Conservation (phyloP, 2,329 filamentous ascomycete species). For the Westerdykella sp. region DNA sequence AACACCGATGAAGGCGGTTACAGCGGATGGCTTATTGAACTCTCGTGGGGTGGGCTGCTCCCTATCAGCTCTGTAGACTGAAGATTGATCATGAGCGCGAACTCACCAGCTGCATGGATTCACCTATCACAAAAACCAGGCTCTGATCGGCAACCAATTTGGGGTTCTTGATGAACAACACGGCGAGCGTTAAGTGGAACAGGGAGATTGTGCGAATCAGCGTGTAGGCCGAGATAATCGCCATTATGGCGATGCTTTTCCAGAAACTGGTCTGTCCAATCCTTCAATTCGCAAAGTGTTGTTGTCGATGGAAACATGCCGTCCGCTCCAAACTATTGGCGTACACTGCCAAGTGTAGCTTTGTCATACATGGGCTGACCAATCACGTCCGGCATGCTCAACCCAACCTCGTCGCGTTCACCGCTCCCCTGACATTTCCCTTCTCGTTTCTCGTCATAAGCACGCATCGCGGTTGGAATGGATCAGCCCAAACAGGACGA, state of each 20-base stretch:
- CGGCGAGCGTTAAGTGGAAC: constrained; percentile 77
- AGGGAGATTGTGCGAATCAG: constrained; percentile 77
- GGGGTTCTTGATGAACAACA: constrained; percentile 74
- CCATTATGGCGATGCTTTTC: constrained; percentile 51
- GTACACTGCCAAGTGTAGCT: no score
- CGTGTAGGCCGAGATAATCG: constrained; percentile 69
- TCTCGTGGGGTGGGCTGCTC: constrained; percentile 57
- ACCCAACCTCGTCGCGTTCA: no score
- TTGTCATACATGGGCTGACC: no score
- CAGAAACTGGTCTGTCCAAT: no score
- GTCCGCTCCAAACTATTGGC: no score
- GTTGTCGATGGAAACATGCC: no score
- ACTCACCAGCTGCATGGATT: constrained; percentile 73
- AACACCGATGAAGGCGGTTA: constrained; percentile 61
- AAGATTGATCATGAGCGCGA: background rate
- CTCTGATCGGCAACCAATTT: constrained; percentile 68
- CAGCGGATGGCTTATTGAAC: constrained; percentile 63
- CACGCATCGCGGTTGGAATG: no score
- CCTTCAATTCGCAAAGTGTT: background rate
- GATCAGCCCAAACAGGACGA: no score
- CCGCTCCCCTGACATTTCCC: no score
- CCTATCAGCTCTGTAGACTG: background rate
- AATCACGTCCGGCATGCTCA: no score
- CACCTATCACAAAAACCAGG: constrained; percentile 72
- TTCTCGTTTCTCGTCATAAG: no score